Conservation (phyloP, 2,329 filamentous ascomycete species). For the Hypoxylon sp. region DNA sequence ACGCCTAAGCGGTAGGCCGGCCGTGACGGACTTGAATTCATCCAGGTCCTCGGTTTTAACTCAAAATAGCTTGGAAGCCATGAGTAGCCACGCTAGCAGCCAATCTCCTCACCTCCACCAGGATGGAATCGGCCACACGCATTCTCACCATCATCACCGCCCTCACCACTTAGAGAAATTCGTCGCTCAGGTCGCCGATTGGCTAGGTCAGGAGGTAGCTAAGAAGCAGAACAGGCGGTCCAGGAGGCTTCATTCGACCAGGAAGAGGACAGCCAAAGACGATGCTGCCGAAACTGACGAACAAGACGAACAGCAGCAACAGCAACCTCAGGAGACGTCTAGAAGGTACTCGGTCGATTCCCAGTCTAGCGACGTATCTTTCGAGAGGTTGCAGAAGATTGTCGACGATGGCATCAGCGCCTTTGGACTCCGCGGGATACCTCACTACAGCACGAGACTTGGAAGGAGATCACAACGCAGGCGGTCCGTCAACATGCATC, state of each 20-base stretch:
- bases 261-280: conserved; percentile 53
- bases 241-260: conserved; percentile 52
- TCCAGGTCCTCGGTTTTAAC: conserved; percentile 56
- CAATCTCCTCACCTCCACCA: conserved; percentile 40
- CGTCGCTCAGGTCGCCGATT: conserved; percentile 78
- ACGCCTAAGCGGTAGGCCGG: conserved; percentile 55
- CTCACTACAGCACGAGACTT: conserved; percentile 53
- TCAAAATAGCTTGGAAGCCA: conserved; percentile 48
- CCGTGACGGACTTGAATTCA: conserved; percentile 48
- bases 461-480: conserved; percentile 53
- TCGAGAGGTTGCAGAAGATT: conserved; percentile 84
- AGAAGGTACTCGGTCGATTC: conserved; percentile 67
- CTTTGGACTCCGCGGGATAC: conserved; percentile 57
- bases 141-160: conserved; percentile 45
- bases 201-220: conserved; percentile 81
- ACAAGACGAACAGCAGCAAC: conserved; percentile 12
- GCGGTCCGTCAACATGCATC: conserved; percentile 51
- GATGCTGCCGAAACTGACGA: conserved; percentile 36
- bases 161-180: conserved; percentile 57
- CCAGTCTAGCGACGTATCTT: conserved; percentile 73
- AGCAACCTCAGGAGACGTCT: conserved; percentile 17
- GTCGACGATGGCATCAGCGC: conserved; percentile 70
- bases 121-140: conserved; percentile 42
- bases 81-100: conserved; percentile 37
- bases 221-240: conserved; percentile 67